Conservation (phyloP, 352 stramenopile species). For the Pythium phragmitis region DNA sequence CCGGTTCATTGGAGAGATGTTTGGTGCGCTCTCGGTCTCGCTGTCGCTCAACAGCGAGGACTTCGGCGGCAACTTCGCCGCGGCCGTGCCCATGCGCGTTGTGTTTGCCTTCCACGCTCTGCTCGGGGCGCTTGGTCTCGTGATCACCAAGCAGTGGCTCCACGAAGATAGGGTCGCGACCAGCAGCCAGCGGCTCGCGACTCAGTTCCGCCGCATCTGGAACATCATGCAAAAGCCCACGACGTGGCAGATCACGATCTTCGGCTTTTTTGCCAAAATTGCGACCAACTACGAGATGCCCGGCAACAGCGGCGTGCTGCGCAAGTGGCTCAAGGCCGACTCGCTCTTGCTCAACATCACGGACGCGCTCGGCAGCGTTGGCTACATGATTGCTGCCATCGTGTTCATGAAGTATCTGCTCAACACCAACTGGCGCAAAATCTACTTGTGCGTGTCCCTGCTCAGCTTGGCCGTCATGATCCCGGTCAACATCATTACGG, state of each 20-base stretch:
- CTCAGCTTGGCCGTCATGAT: slow-evolving; percentile 8
- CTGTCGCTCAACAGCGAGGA: slow-evolving; percentile 12
- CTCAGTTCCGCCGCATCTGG: slow-evolving; percentile 24
- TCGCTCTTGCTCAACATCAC: slow-evolving; percentile 13
- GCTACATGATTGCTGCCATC: slow-evolving; percentile 14
- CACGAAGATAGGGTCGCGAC: slow-evolving; percentile 10
- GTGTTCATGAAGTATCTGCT: slow-evolving; percentile 18
- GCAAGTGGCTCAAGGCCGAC: slow-evolving; percentile 5
- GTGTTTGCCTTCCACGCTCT: slow-evolving; percentile 10
- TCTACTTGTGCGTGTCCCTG: neutral
- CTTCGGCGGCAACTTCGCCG: slow-evolving; percentile 23
- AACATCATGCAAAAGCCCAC: slow-evolving; percentile 22
- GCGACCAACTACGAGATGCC: slow-evolving; percentile 9
- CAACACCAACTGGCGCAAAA: slow-evolving; percentile 27
- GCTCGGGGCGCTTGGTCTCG: slow-evolving; percentile 4
- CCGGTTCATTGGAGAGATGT: slow-evolving; percentile 16
- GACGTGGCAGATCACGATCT: slow-evolving; percentile 25
- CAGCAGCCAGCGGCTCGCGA: slow-evolving; percentile 10
- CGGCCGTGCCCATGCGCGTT: slow-evolving; percentile 8
- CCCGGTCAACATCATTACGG: slow-evolving; percentile 21
- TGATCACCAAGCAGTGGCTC: slow-evolving; percentile 17
- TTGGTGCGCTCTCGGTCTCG: slow-evolving; percentile 1
- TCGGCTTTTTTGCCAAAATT: slow-evolving; percentile 17
- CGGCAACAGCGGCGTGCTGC: neutral
- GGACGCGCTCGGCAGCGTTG: slow-evolving; percentile 7